A percentile compares a stretch with the other conserved stretches of the same genome.
These are phyloP conservation scores for Wickerhamomyces sydowiorum DNA, from an alignment of 805 yeast species.

Conservation along the genomic window DNA sequence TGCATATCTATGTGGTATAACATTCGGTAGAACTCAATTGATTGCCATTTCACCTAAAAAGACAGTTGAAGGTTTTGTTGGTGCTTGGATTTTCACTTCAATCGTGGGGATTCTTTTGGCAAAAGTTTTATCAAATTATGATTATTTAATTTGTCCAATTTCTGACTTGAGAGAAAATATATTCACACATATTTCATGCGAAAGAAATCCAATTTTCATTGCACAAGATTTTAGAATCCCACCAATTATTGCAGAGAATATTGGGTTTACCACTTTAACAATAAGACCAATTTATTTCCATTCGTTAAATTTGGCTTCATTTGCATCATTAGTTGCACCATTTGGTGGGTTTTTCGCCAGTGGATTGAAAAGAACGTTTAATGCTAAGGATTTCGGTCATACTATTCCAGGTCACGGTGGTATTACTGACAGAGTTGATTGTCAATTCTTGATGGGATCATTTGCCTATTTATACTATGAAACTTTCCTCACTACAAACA, in stretches of 20 bases:
- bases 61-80: slow-evolving; percentile 95
- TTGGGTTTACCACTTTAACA: slow-evolving; percentile 44
- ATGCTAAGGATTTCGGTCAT: slow-evolving; percentile 95
- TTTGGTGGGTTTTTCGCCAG: slow-evolving; percentile 98
- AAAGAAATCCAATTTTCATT: slow-evolving; percentile 82
- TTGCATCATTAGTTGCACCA: slow-evolving; percentile 96
- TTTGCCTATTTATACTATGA: slow-evolving; percentile 90
- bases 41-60: slow-evolving; percentile 94
- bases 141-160: slow-evolving; percentile 87
- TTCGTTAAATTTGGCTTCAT: slow-evolving; percentile 78
- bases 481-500: slow-evolving; percentile 75
- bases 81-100: slow-evolving; percentile 95
- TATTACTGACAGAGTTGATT: slow-evolving; percentile 93
- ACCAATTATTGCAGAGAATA: slow-evolving; percentile 46
- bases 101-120: slow-evolving; percentile 65
- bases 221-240: slow-evolving; percentile 79
- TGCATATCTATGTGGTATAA: slow-evolving; percentile 95
- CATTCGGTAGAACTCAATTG: slow-evolving; percentile 89
- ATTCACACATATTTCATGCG: slow-evolving; percentile 64
- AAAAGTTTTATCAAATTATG: slow-evolving; percentile 54
- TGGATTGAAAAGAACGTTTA: slow-evolving; percentile 94
- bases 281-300: slow-evolving; percentile 90
- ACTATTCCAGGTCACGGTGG: slow-evolving; percentile 99
- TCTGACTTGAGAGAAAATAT: slow-evolving; percentile 54
- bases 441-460: slow-evolving; percentile 97